Percentiles rank a stretch among this genome's conserved stretches.
phyloP scores from a whole-genome alignment of 164 flowering plant genomes.

The grape (Vitis vinifera) region ASM3070453v1 NC_081809.1:11492001-11492500 shows the following conservation, averaged over 20 bases:
- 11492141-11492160: slow-evolving; percentile 18
- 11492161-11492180: slow-evolving; percentile 39
- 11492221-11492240: slow-evolving; percentile 33
- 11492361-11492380: slow-evolving; percentile 19
- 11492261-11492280: slow-evolving; percentile 27
- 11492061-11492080: slow-evolving; percentile 20
- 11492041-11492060: slow-evolving; percentile 23
- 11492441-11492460: slow-evolving; percentile 24
- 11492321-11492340: slow-evolving; percentile 22
- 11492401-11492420: slow-evolving; percentile 33
- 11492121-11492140: slow-evolving; percentile 24
- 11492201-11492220: slow-evolving; percentile 28
- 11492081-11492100: slow-evolving; percentile 38
- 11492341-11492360: slow-evolving; percentile 23
- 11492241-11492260: slow-evolving; percentile 25
- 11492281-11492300: slow-evolving; percentile 30
- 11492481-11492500: slow-evolving; percentile 41
- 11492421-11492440: slow-evolving; percentile 25
- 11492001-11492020: slow-evolving; percentile 25
- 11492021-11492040: slow-evolving; percentile 30
- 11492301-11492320: slow-evolving; percentile 32
- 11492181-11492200: slow-evolving; percentile 38
- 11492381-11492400: slow-evolving; percentile 34
- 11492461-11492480: slow-evolving; percentile 42
- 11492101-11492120: slow-evolving; percentile 32